Percentiles rank a stretch among this genome's conserved stretches.
Conservation (phyloP, 2,329 filamentous ascomycete species). For the Aureobasidium sp. region DNA sequence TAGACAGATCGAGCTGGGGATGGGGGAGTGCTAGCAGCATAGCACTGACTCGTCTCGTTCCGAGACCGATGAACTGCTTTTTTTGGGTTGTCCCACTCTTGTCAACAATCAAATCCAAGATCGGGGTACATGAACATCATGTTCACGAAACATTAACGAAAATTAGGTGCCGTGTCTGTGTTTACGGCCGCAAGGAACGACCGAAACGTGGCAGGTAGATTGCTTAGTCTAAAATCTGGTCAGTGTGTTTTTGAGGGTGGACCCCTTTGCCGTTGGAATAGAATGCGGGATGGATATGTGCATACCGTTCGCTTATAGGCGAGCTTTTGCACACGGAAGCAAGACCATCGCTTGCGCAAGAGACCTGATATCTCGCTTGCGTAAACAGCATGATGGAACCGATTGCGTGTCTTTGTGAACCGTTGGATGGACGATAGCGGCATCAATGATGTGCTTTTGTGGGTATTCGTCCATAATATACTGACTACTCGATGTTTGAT, state of each 20-base stretch:
- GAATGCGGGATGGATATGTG: not conserved
- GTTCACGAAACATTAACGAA: not conserved
- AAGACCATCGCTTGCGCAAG: not conserved
- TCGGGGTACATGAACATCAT: not conserved
- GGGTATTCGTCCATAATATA: not conserved
- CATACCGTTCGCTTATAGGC: conserved; percentile 7
- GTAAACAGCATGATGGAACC: not conserved
- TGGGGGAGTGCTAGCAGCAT: too few species aligned
- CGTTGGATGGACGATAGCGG: not conserved
- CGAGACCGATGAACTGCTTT: not conserved
- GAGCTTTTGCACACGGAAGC: not conserved
- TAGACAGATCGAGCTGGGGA: not conserved
- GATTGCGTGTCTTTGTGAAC: not conserved
- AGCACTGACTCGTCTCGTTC: not conserved
- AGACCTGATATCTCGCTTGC: not conserved
- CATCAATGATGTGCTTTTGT: not conserved
- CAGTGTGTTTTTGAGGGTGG: not conserved
- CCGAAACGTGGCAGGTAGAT: not conserved
- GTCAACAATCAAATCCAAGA: not conserved
- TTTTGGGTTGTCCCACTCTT: not conserved
- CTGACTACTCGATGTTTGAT: not conserved
- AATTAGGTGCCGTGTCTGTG: not conserved
- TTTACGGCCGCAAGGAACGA: not conserved
- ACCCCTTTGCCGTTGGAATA: not conserved
- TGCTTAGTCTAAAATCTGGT: not conserved